A percentile compares a stretch with the other conserved stretches of the same genome.
Evolutionary conservation across 306 rosid species (phyloP).

Genomic region (Corylus americana): DNA sequence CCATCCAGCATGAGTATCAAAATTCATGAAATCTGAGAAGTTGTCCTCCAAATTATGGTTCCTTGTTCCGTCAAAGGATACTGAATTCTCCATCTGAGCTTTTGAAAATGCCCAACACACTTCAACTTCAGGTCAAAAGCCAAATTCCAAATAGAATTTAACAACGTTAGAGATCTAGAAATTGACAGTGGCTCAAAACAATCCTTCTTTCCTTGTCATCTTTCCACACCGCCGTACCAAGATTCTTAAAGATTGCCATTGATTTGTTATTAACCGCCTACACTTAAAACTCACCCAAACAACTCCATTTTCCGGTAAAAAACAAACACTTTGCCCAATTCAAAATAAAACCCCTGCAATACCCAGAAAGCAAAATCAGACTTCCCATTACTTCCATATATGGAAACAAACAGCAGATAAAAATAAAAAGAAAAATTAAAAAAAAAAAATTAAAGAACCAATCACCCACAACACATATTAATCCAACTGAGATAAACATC

Average conservation of each 20-base stretch:
- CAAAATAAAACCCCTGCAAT: conserved; percentile 13
- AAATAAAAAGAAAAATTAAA: neutral
- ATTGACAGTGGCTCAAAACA: conserved; percentile 13
- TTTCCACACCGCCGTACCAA: conserved; percentile 1
- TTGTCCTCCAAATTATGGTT: conserved; percentile 49
- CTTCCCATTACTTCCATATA: neutral
- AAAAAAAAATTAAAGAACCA: neutral
- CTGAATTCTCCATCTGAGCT: conserved; percentile 45
- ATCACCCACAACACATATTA: neutral
- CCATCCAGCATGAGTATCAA: conserved; percentile 62
- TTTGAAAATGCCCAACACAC: conserved; percentile 50
- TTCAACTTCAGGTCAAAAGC: conserved; percentile 43
- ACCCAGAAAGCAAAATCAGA: conserved; percentile 13
- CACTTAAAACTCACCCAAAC: neutral
- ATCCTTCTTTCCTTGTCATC: conserved; percentile 15
- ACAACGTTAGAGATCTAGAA: conserved; percentile 27
- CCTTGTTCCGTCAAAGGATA: conserved; percentile 43
- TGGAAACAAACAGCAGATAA: neutral
- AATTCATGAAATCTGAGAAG: conserved; percentile 63
- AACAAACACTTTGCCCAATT: neutral
- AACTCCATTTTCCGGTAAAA: conserved; percentile 7
- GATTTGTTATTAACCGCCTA: neutral
- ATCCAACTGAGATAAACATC: neutral
- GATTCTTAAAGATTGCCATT: conserved; percentile 4
- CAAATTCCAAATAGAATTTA: conserved; percentile 12